These are phyloP conservation scores for Somion occarium DNA, from an alignment of 1,284 basidiomycete species.

Conservation along the genomic window DNA sequence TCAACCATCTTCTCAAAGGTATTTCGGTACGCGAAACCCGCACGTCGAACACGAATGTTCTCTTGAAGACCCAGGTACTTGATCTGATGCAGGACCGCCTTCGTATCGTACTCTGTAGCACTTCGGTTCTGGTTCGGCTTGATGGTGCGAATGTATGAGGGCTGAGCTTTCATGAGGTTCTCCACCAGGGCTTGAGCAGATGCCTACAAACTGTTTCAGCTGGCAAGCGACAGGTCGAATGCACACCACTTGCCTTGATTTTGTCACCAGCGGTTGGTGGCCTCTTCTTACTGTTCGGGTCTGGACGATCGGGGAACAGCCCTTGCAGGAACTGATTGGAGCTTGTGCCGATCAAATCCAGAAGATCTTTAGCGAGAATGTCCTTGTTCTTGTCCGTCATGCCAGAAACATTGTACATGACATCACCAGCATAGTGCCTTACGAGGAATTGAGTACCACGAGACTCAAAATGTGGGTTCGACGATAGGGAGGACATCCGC, in stretches of 20 bases:
- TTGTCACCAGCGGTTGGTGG: constrained; percentile 98
- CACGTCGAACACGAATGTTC: constrained; percentile 95
- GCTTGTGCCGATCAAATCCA: constrained; percentile 84
- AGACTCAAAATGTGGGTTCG: constrained; percentile 90
- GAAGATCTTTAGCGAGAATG: constrained; percentile 88
- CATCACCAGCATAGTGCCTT: constrained; percentile 96
- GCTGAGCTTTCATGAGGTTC: constrained; percentile 93
- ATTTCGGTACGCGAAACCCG: constrained; percentile 96
- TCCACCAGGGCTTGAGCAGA: constrained; percentile 95
- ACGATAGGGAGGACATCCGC: constrained; percentile 75
- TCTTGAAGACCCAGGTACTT: constrained; percentile 99
- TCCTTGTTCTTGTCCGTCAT: constrained; percentile 99
- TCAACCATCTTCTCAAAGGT: constrained; percentile 99
- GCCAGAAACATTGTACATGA: constrained; percentile 95
- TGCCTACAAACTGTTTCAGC: constrained; percentile 34
- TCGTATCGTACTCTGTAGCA: constrained; percentile 87
- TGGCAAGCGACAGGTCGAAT: constrained; percentile 6
- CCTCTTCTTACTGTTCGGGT: constrained; percentile 96
- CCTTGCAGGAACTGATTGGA: constrained; percentile 82
- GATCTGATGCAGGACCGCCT: constrained; percentile 96
- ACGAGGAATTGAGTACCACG: constrained; percentile 88
- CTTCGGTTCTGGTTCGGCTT: constrained; percentile 99
- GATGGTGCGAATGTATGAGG: constrained; percentile 98
- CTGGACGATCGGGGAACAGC: constrained; percentile 93
- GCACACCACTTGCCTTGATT: constrained; percentile 68